Percentiles rank a stretch among this genome's conserved stretches.
These are phyloP conservation scores for Rhododendron simsii DNA, from an alignment of 148 eudicot genomes.

Conservation along the genomic window DNA sequence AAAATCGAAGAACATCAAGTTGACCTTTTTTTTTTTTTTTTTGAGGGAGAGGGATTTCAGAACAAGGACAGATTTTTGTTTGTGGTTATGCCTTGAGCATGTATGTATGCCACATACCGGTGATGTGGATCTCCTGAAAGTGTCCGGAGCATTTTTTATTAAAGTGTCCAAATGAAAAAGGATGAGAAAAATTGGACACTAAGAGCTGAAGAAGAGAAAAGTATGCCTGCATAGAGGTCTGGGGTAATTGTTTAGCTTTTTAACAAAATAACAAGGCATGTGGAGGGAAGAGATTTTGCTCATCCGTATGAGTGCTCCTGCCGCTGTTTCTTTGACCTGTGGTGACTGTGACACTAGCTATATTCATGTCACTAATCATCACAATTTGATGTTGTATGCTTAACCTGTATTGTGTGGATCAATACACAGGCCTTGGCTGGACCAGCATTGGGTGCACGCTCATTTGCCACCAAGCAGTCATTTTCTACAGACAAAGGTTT, in stretches of 20 bases:
- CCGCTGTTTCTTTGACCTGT: not conserved
- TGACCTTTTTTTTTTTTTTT: not conserved
- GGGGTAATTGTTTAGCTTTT: conserved; percentile 18
- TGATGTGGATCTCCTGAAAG: not conserved
- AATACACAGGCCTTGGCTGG: conserved; percentile 32
- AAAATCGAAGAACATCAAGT: not conserved
- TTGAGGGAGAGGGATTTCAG: not conserved
- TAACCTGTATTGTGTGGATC: not conserved
- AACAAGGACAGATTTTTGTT: not conserved
- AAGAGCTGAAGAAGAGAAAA: not conserved
- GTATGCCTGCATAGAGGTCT: conserved; percentile 11
- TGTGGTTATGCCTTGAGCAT: not conserved
- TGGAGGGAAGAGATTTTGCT: not conserved
- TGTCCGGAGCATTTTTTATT: not conserved
- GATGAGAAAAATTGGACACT: not conserved
- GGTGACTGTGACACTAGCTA: not conserved
- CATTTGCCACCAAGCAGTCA: conserved; percentile 49
- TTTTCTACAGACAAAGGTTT: conserved; percentile 54
- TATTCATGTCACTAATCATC: not conserved
- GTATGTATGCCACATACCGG: not conserved
- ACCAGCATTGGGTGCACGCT: conserved; percentile 29
- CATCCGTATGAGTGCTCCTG: not conserved
- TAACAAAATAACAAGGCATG: not conserved
- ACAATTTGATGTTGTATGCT: not conserved
- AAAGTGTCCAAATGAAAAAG: not conserved